Percentiles rank a stretch among this genome's conserved stretches.
Conservation (phyloP, 345 rosid species). For the Citrus medica region DNA sequence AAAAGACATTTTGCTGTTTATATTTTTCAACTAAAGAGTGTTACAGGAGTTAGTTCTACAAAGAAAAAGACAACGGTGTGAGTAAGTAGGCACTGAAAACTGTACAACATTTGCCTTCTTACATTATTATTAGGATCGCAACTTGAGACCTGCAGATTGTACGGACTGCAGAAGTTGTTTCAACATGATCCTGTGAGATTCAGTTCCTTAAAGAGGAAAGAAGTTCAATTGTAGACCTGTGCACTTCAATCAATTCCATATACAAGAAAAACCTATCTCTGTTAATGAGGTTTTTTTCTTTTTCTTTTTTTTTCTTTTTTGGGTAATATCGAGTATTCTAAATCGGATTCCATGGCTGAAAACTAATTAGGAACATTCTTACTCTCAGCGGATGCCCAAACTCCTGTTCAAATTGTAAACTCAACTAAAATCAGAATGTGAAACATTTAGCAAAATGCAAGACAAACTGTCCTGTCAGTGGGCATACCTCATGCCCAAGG, state of each 20-base stretch:
- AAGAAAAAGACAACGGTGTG: conserved; percentile 1
- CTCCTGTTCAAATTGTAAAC: conserved; percentile 39
- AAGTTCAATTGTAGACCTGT: conserved; percentile 12
- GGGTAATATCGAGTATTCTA: conserved; percentile 9
- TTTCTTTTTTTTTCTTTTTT: not conserved
- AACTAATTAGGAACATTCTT: conserved; percentile 1
- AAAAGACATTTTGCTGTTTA: not conserved
- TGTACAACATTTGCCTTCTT: conserved; percentile 33
- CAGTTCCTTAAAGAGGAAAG: not conserved
- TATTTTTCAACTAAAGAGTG: conserved; percentile 3
- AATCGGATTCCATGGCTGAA: not conserved
- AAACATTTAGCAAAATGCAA: not conserved
- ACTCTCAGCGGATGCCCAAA: conserved; percentile 52
- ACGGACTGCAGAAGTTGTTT: conserved; percentile 7
- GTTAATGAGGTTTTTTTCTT: not conserved
- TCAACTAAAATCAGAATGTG: not conserved
- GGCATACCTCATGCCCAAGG: conserved; percentile 40
- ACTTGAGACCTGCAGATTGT: conserved; percentile 6
- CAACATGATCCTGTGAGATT: conserved; percentile 15
- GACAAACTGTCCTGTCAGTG: not conserved
- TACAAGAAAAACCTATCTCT: conserved; percentile 1
- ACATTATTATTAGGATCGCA: conserved; percentile 8
- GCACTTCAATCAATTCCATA: conserved; percentile 12
- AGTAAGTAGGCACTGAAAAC: conserved; percentile 16
- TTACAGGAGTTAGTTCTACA: conserved; percentile 7